phyloP scores from a whole-genome alignment of 176 grass and related monocot genomes.

The Oryza australiensis region DNA sequence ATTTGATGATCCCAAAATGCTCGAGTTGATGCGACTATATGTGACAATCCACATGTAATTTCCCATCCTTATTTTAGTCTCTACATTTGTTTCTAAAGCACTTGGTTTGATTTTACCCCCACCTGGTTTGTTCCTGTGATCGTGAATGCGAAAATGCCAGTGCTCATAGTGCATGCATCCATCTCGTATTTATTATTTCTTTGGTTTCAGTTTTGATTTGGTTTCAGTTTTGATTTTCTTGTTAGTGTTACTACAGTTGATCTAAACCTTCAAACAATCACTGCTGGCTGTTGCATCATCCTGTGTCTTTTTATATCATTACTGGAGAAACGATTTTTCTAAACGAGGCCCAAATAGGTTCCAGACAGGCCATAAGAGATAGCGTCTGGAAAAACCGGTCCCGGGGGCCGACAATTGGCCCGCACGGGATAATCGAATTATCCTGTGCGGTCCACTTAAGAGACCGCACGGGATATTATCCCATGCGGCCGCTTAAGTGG shows the following conservation, averaged over 20 bases:
- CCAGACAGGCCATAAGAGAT: too few relatives aligned
- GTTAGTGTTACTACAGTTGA: conserved; percentile 15
- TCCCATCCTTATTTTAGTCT: conserved; percentile 21
- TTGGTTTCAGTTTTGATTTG: conserved; percentile 9
- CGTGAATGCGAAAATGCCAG: conserved; percentile 98
- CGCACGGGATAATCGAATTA: too few relatives aligned
- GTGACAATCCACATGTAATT: conserved; percentile 91
- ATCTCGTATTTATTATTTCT: conserved; percentile 68
- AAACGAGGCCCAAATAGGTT: too few relatives aligned
- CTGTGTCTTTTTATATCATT: neutral
- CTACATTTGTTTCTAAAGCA: conserved; percentile 17
- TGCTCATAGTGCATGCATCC: conserved; percentile 92
- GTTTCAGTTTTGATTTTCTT: conserved; percentile 13
- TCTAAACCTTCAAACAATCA: neutral
- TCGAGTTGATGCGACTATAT: conserved; percentile 96
- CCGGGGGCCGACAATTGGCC: too few relatives aligned
- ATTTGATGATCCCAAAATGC: conserved; percentile 95
- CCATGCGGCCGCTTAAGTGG: too few relatives aligned
- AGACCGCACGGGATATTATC: too few relatives aligned
- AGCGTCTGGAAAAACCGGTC: too few relatives aligned
- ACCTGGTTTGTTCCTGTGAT: conserved; percentile 58
- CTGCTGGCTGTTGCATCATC: neutral
- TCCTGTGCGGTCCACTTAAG: too few relatives aligned
- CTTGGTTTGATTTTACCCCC: conserved; percentile 9
- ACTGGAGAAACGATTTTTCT: too few relatives aligned